Conservation (phyloP, 2,329 filamentous ascomycete genomes). For the Hymenotorrendiella dingleyae region DNA sequence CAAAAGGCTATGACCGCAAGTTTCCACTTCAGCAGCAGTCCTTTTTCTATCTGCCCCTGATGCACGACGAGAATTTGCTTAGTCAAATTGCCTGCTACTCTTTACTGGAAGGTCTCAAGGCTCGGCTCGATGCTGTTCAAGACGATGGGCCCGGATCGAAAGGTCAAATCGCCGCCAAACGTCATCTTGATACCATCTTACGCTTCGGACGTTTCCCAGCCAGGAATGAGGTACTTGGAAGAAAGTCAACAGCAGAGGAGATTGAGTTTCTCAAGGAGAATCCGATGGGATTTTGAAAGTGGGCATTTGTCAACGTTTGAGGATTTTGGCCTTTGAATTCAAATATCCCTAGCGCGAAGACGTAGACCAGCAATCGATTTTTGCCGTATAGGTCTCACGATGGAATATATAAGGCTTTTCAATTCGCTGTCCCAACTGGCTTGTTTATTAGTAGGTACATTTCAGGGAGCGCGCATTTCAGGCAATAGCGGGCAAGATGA, state of each 20-base stretch:
- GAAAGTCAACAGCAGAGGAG: slow-evolving; percentile 21
- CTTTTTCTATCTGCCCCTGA: slow-evolving; percentile 34
- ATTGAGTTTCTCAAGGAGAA: slow-evolving; percentile 16
- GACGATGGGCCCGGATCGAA: slow-evolving; percentile 9
- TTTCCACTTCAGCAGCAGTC: slow-evolving; percentile 18
- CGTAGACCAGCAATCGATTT: no score
- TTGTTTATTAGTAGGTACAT: no score
- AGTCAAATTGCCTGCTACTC: slow-evolving; percentile 28
- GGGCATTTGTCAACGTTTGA: no score
- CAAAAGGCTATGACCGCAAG: slow-evolving; percentile 25
- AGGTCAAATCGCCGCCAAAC: slow-evolving; percentile 4
- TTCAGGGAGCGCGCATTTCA: no score
- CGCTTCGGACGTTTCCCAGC: slow-evolving; percentile 23
- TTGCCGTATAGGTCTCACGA: no score
- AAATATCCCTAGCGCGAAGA: no score
- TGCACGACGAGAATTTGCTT: slow-evolving; percentile 31
- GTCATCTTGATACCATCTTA: slow-evolving; percentile 15
- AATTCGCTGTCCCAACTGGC: no score
- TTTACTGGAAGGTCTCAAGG: slow-evolving; percentile 20
- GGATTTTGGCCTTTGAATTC: no score
- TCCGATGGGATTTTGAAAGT: no score
- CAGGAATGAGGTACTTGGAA: slow-evolving; percentile 18
- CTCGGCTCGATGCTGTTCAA: slow-evolving; percentile 15
- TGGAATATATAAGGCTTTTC: no score
- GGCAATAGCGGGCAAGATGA: no score